Base-by-base conservation (phyloP, 2,329 filamentous ascomycete species). In the Aspergillus glaucus region DNA sequence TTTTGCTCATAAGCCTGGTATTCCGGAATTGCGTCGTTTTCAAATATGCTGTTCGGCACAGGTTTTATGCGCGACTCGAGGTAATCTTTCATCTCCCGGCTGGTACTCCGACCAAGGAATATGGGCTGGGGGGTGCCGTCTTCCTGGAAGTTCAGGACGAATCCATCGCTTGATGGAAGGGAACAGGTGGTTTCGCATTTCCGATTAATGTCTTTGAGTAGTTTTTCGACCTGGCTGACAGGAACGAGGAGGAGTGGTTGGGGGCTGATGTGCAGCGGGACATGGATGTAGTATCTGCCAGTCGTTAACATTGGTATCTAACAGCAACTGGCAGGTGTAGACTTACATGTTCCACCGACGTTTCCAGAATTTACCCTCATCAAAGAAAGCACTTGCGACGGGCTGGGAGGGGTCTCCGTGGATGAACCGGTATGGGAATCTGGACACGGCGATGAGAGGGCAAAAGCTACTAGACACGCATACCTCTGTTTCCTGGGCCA, bases 341-440 rank as follows among this genome's bases (percentile, higher is more conserved):
- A 76, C 84, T 76, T 75, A 93, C 87, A 95, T 71, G 53, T 92
- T 83, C 90, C 90, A 95, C 9, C 72, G 61, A 50, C 81, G 77
- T 2, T 73, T 68, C 58, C 79, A 80, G 54, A 76, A 72, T 46
- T 74, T 66, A 2, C 67, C 69, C 5, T 49, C 53, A 15, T 67
- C 66, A 48, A 75, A 76, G 52, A 71, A 75, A 7, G 48, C 54
- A 30, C 60, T 55, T 4, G 69, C 67, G 32, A 74, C 65, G 21
- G 42, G 48, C 43, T 70, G 62, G 24, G 62, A 56, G 10, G 59
- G 48, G 4, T 65, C 53, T 8, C 63, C 61, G 45, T 54, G 50
- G 41, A 75, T 56, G 50, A 68, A 70, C 48, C 66, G 71, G 59
- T 75, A 74, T 3, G 72, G 71, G 45, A 68, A 73, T 36, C 67